phyloP scores from a whole-genome alignment of 257 asterid species.

The Ophiorrhiza pumila region DNA sequence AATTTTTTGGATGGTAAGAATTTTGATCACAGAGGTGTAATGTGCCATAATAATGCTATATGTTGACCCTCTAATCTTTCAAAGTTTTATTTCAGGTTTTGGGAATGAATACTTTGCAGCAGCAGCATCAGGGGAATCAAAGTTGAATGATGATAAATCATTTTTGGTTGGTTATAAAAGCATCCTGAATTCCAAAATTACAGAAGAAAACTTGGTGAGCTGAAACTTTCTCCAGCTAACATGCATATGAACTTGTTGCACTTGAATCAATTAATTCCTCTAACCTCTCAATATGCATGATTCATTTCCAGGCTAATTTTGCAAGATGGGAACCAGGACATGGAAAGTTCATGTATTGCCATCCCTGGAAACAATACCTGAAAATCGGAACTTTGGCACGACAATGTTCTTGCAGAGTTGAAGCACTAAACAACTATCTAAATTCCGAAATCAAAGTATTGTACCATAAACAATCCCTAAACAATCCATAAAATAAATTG shows the following conservation, averaged over 20 bases:
- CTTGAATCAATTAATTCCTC: background rate
- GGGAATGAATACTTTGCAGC: slow-evolving; percentile 38
- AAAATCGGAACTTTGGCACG: slow-evolving; percentile 58
- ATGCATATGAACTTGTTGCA: background rate
- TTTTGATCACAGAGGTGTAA: background rate
- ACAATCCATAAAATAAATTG: too few species aligned
- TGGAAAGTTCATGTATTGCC: slow-evolving; percentile 61
- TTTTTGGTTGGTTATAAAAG: slow-evolving; percentile 33
- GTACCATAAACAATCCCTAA: background rate
- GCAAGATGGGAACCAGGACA: slow-evolving; percentile 92
- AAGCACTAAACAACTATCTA: slow-evolving; percentile 51
- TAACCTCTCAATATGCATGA: slow-evolving; percentile 2
- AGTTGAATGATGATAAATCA: slow-evolving; percentile 16
- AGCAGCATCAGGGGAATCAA: slow-evolving; percentile 20
- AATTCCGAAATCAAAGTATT: slow-evolving; percentile 45
- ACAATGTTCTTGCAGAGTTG: slow-evolving; percentile 59
- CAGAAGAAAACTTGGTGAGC: slow-evolving; percentile 65
- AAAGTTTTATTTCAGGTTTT: slow-evolving; percentile 31
- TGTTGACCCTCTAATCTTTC: background rate
- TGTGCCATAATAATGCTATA: background rate
- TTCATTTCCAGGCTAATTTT: slow-evolving; percentile 52
- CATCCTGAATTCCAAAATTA: slow-evolving; percentile 60
- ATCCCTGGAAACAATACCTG: slow-evolving; percentile 82
- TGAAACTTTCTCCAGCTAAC: background rate
- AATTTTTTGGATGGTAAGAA: slow-evolving; percentile 51